phyloP scores from a whole-genome alignment of 139 green algal genomes.

The Mychonastes homosphaera region DNA sequence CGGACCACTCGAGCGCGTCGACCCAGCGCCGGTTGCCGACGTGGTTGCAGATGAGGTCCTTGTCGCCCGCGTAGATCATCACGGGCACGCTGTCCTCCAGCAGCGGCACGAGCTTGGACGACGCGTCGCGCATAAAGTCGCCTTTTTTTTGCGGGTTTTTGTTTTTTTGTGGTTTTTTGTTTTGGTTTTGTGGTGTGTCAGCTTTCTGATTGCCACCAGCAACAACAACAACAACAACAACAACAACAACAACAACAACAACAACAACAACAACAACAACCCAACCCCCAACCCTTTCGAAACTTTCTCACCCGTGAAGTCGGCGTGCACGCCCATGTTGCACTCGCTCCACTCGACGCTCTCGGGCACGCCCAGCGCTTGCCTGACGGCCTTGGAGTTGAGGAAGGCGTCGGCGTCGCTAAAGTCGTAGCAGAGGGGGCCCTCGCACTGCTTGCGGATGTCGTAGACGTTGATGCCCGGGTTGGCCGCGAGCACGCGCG shows the following conservation, averaged over 20 bases:
- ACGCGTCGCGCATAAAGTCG: conserved; percentile 52
- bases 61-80: conserved; percentile 65
- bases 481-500: conserved; percentile 30
- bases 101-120: conserved; percentile 47
- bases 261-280: conserved; percentile 1
- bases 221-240: neutral
- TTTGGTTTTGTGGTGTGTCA: neutral
- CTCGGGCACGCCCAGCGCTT: conserved; percentile 50
- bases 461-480: conserved; percentile 74
- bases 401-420: conserved; percentile 42
- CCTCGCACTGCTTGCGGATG: conserved; percentile 70
- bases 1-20: conserved; percentile 46
- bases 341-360: conserved; percentile 50
- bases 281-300: too few relatives aligned
- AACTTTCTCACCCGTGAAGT: conserved; percentile 50
- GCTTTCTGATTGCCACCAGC: neutral
- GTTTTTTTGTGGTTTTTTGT: too few relatives aligned
- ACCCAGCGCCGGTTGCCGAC: conserved; percentile 60
- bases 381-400: conserved; percentile 34
- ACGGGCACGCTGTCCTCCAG: conserved; percentile 59
- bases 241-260: neutral
- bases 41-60: conserved; percentile 76
- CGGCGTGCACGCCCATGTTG: conserved; percentile 48
- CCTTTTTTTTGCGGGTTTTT: conserved; percentile 9
- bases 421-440: conserved; percentile 79